Percentiles rank a stretch among this genome's conserved stretches.
Evolutionary conservation across 2,329 filamentous ascomycete species (phyloP).

Genomic region (Cryphonectria parasitica): DNA sequence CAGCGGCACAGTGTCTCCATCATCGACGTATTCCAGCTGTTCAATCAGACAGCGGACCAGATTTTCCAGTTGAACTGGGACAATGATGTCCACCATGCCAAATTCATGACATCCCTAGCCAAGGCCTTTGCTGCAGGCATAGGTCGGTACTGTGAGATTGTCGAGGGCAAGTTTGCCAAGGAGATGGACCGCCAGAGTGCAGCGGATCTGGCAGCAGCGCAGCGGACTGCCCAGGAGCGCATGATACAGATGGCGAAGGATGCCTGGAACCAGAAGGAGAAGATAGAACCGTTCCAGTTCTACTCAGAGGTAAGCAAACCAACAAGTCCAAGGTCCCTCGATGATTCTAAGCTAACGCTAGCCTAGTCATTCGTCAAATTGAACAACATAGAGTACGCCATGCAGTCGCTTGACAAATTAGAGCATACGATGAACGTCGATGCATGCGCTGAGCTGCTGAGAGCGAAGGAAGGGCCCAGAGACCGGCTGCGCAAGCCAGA

Average conservation of each 20-base stretch:
- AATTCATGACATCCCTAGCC: constrained; percentile 93
- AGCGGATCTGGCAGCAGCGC: constrained; percentile 78
- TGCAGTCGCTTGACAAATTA: constrained; percentile 87
- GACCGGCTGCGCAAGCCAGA: constrained; percentile 67
- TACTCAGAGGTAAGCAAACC: constrained; percentile 74
- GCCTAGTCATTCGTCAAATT: constrained; percentile 90
- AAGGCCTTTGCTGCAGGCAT: constrained; percentile 84
- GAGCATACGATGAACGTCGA: constrained; percentile 92
- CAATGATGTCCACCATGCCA: constrained; percentile 89
- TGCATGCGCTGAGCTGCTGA: constrained; percentile 80
- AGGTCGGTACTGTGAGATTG: constrained; percentile 85
- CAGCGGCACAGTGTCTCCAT: constrained; percentile 91
- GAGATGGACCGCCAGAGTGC: constrained; percentile 94
- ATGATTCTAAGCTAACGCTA: constrained; percentile 36
- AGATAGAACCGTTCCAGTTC: constrained; percentile 95
- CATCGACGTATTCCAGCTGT: constrained; percentile 90
- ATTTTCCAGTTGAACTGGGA: constrained; percentile 88
- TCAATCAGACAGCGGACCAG: constrained; percentile 89
- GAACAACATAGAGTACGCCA: constrained; percentile 96
- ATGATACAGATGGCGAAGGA: constrained; percentile 94
- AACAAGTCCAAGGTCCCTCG: constrained; percentile 9
- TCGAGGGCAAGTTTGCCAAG: constrained; percentile 81
- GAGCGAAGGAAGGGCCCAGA: constrained; percentile 70
- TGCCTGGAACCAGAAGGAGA: constrained; percentile 88
- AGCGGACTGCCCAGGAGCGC: constrained; percentile 85